Base-by-base conservation (phyloP, 352 stramenopile genomes). In the Globisporangium paroecandrum region DNA sequence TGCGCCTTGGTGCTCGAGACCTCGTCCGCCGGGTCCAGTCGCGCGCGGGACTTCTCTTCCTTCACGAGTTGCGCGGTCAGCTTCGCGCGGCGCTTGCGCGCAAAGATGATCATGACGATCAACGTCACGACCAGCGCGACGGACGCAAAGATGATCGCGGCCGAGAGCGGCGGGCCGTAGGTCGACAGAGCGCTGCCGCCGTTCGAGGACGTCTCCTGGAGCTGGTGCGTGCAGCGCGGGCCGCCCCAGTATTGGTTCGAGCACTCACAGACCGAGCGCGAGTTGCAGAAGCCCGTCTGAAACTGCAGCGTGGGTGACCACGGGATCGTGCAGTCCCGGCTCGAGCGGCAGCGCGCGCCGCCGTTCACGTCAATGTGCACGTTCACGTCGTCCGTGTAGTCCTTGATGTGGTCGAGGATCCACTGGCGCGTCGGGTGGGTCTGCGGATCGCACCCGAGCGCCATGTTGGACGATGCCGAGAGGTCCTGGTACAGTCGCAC, bases 401-500 rank as follows among this genome's bases (percentile, higher is more conserved):
- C 77, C 0, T 70, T 47, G 25, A 83, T 71, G 65, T 93, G 73
- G 67, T 86, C 83, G 24, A 84, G 72, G 65, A 93, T 91, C 76
- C 79, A 93, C 66, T 90, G 70, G 0, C 80, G 74, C n/a, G 83
- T 90, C 18, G 85, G 85, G 49, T 93, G 83, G 12, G 72, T 78
- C 10, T 70, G 64, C 0, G 85, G 85, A 49, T 93, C 83, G 43
- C 85, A 93, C 1, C 78, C 79, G 18, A 84, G 49, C 1, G 68
- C 64, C 83, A 93, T 93, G 20, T 36, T 78, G 6, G 78, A 84
- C 24, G 53, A 56, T 5, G 67, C 13, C 10, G 71, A 78, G 43
- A 54, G 68, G 68, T 93, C 81, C 69, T 93, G 83, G 54, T 89
- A 91, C 69, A 91, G 24, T 4, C 90, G 82, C 6, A 97, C 76